A percentile compares a stretch with the other conserved stretches of the same genome.
Conservation (phyloP, 352 stramenopile species). For the Pythium brassicae region DNA sequence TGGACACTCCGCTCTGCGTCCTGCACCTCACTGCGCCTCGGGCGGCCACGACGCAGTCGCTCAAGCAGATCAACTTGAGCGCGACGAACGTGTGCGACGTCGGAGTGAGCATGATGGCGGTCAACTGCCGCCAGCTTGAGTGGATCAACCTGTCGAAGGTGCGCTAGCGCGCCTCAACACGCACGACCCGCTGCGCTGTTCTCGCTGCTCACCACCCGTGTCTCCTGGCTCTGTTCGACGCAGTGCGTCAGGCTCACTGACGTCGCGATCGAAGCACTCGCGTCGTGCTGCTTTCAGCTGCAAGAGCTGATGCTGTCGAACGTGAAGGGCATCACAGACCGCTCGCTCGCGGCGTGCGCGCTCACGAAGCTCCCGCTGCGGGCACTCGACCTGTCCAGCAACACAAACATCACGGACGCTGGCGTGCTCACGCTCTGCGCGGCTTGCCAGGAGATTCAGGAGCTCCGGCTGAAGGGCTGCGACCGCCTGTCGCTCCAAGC, state of each 20-base stretch:
- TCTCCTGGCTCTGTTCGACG: background rate
- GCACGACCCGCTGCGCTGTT: background rate
- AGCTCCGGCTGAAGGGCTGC: slow-evolving; percentile 60
- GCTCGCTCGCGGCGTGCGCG: slow-evolving; percentile 36
- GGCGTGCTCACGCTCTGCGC: slow-evolving; percentile 33
- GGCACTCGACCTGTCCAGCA: slow-evolving; percentile 48
- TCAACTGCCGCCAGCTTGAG: slow-evolving; percentile 32
- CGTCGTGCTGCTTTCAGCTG: slow-evolving; percentile 34
- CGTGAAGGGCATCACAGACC: slow-evolving; percentile 41
- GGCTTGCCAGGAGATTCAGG: slow-evolving; percentile 39
- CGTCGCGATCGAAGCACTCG: slow-evolving; percentile 41
- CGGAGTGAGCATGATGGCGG: slow-evolving; percentile 50
- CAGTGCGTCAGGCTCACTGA: slow-evolving; percentile 52
- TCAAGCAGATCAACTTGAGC: slow-evolving; percentile 37
- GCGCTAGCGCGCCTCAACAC: background rate
- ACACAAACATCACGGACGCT: slow-evolving; percentile 51
- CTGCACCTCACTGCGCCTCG: slow-evolving; percentile 19
- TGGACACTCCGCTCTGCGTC: slow-evolving; percentile 45
- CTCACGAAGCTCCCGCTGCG: slow-evolving; percentile 36
- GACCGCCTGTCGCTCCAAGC: slow-evolving; percentile 41
- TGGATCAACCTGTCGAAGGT: slow-evolving; percentile 64
- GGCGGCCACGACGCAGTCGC: slow-evolving; percentile 8
- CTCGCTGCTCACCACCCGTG: background rate
- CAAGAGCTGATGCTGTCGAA: slow-evolving; percentile 33
- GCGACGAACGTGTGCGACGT: slow-evolving; percentile 57